A percentile compares a stretch with the other conserved stretches of the same genome.
Evolutionary conservation across 2,329 filamentous ascomycete genomes (phyloP).

Genomic region (Clarireedia paspali): DNA sequence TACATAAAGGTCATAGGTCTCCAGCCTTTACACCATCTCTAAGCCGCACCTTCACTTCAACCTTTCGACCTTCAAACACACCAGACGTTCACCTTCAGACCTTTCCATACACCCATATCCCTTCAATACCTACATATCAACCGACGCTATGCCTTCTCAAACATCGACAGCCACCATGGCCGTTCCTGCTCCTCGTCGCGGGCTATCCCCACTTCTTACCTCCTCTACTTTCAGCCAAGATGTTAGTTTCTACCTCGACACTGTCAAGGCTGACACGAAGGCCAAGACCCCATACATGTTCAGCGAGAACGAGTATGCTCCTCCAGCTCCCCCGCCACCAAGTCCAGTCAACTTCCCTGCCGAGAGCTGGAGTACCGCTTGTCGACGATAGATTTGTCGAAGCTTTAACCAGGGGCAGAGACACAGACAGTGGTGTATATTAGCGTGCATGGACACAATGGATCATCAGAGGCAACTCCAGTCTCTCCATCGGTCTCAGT

Average conservation of each 20-base stretch:
- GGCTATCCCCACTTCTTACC: slow-evolving; percentile 37
- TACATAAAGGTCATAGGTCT: slow-evolving; percentile 8
- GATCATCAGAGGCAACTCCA: neutral
- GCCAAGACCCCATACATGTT: slow-evolving; percentile 22
- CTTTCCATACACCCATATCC: slow-evolving; percentile 5
- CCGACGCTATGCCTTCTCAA: slow-evolving; percentile 23
- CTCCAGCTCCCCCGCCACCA: slow-evolving; percentile 57
- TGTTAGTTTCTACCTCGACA: slow-evolving; percentile 22
- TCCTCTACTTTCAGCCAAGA: slow-evolving; percentile 23
- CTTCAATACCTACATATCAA: neutral
- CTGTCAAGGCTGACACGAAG: slow-evolving; percentile 24
- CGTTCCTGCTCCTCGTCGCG: slow-evolving; percentile 37
- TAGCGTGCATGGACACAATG: neutral
- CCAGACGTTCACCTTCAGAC: neutral
- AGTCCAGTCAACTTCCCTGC: slow-evolving; percentile 54
- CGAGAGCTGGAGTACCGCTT: slow-evolving; percentile 40
- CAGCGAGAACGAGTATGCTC: slow-evolving; percentile 49
- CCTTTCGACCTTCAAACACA: neutral
- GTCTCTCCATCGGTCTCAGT: neutral
- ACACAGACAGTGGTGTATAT: neutral
- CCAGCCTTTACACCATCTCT: neutral
- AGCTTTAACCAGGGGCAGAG: neutral
- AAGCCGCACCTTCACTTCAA: neutral
- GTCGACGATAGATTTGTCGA: neutral
- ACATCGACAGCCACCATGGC: slow-evolving; percentile 21